Evolutionary conservation across 129 eudicot genomes (phyloP).

Genomic region (Logfia minima): DNA sequence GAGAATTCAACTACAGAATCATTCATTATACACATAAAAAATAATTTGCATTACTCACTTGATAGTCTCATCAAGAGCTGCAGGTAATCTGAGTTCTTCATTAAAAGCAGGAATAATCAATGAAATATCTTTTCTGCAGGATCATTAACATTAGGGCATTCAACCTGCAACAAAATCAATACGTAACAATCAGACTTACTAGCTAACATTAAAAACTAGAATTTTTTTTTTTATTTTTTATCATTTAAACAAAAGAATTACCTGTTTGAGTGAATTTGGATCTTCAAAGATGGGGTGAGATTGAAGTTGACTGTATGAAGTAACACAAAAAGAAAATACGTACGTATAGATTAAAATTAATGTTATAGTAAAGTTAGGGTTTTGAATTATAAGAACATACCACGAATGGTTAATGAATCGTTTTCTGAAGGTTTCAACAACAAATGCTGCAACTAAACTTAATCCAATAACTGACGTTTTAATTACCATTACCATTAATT

Average conservation of each 20-base stretch:
- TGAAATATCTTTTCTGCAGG: constrained; percentile 79
- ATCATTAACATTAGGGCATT: constrained; percentile 60
- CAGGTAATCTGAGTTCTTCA: constrained; percentile 81
- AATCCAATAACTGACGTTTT: constrained; percentile 24
- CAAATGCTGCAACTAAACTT: constrained; percentile 43
- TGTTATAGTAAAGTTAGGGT: not conserved
- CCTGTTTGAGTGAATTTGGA: constrained; percentile 77
- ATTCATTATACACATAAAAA: not conserved
- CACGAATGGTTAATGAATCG: constrained; percentile 36
- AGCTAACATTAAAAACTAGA: not conserved
- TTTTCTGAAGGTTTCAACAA: constrained; percentile 54
- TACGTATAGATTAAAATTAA: not conserved
- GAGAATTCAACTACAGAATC: not conserved
- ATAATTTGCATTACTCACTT: constrained; percentile 47
- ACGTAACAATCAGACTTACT: not conserved
- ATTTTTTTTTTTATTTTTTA: no score
- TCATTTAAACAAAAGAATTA: not conserved
- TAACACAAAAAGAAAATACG: no score
- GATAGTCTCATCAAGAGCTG: constrained; percentile 73
- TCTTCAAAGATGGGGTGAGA: constrained; percentile 73
- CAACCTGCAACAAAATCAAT: constrained; percentile 49
- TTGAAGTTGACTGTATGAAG: constrained; percentile 46
- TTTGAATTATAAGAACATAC: constrained; percentile 38
- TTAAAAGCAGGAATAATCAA: constrained; percentile 78
- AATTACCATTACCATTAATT: not conserved